A percentile compares a stretch with the other conserved stretches of the same genome.
These are phyloP conservation scores for Wickerhamomyces sp. DNA, from an alignment of 1,139 yeast species.

Conservation along the genomic window DNA sequence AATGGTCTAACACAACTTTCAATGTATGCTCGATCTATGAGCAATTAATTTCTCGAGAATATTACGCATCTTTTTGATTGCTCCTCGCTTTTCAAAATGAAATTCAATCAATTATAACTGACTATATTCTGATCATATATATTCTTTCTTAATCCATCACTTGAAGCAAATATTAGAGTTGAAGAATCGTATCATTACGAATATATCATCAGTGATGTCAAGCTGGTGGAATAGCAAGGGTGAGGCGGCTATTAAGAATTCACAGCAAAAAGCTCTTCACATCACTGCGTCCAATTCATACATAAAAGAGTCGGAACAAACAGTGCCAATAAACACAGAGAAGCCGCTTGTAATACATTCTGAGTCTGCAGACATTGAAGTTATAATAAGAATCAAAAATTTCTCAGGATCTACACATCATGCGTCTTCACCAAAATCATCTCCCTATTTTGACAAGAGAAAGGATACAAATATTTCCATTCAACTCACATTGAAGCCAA, in stretches of 20 bases:
- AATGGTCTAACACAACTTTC: no score
- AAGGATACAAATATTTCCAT: conserved; percentile 17
- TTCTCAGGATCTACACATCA: conserved; percentile 43
- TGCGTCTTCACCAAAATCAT: conserved; percentile 20
- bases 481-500: conserved; percentile 17
- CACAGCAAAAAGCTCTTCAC: conserved; percentile 4
- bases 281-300: conserved; percentile 16
- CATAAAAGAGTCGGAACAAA: conserved; percentile 18
- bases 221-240: conserved; percentile 6
- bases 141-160: no score
- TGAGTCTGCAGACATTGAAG: conserved; percentile 34
- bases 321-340: conserved; percentile 43
- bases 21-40: no score
- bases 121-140: no score
- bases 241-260: not conserved
- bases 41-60: no score
- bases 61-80: no score
- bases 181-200: no score
- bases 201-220: conserved; percentile 5
- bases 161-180: no score
- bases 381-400: conserved; percentile 37
- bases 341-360: conserved; percentile 33
- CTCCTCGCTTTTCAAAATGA: no score
- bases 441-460: conserved; percentile 12
- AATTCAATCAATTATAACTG: no score